Percentiles rank a stretch among this genome's conserved stretches.
Conservation (phyloP, 371 early-diverging fungal species). For the Polyrhizophydium stewartii region DNA sequence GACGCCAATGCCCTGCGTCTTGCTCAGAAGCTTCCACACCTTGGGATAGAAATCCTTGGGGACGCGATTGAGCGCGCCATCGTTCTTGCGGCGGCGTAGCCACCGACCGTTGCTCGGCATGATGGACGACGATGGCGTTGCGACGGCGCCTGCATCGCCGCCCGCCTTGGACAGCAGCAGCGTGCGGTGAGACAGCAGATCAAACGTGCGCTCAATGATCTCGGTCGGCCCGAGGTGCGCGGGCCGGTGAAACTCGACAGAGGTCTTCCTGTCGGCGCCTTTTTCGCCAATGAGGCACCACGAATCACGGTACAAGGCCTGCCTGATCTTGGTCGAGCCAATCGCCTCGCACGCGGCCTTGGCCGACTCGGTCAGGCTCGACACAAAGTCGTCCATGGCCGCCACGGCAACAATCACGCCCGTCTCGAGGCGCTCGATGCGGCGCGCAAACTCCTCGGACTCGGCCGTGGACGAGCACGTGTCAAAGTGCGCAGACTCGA, state of each 20-base stretch:
- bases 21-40: constrained; percentile 69
- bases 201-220: constrained; percentile 15
- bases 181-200: constrained; percentile 23
- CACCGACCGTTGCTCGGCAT: constrained; percentile 71
- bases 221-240: constrained; percentile 23
- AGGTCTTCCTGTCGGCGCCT: constrained; percentile 17
- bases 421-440: constrained; percentile 57
- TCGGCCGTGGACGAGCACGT: constrained; percentile 70
- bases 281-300: constrained; percentile 73
- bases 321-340: constrained; percentile 55
- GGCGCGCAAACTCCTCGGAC: constrained; percentile 59
- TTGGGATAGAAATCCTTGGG: constrained; percentile 74
- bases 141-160: background rate
- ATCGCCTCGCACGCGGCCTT: constrained; percentile 51
- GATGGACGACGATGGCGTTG: background rate
- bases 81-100: constrained; percentile 64
- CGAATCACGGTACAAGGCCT: constrained; percentile 69
- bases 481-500: constrained; percentile 71
- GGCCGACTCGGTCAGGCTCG: constrained; percentile 59
- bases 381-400: constrained; percentile 68
- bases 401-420: constrained; percentile 65
- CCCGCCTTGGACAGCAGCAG: background rate
- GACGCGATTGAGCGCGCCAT: constrained; percentile 81
- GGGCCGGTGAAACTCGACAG: constrained; percentile 24
- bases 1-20: constrained; percentile 52